Percentiles rank a stretch among this genome's conserved stretches.
These are phyloP conservation scores for Fusarium nygamai DNA, from an alignment of 2,329 filamentous ascomycete species.

Conservation along the genomic window DNA sequence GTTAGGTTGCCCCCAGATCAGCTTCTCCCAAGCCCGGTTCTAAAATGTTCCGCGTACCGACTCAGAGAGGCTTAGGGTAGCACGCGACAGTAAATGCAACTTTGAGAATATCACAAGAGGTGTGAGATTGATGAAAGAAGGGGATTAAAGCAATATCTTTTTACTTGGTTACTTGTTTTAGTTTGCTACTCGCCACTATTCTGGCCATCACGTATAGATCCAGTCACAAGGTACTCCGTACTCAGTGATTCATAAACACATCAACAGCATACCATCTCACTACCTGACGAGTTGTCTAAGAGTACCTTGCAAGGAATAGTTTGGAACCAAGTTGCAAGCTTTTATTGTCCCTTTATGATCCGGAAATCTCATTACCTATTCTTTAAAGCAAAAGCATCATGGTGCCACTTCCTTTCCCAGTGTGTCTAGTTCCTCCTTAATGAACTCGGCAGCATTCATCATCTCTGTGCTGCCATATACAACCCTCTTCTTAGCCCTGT, in stretches of 20 bases:
- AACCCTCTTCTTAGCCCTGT: slow-evolving; percentile 77
- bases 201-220: too few relatives aligned
- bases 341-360: neutral
- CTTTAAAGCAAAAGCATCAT: slow-evolving; percentile 31
- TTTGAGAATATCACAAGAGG: neutral
- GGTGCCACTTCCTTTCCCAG: slow-evolving; percentile 66
- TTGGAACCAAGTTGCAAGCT: too few relatives aligned
- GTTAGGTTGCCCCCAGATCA: neutral
- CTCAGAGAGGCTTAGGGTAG: neutral
- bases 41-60: neutral
- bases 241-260: neutral
- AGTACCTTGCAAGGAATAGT: neutral
- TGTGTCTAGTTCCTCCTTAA: slow-evolving; percentile 70
- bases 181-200: neutral
- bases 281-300: neutral
- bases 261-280: neutral
- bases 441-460: slow-evolving; percentile 74
- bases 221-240: neutral
- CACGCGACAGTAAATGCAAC: neutral
- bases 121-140: neutral
- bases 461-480: slow-evolving; percentile 95
- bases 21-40: neutral
- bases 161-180: neutral
- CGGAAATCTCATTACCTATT: slow-evolving; percentile 37
- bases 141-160: neutral